These are phyloP conservation scores for Fusarium sp. DNA, from an alignment of 2,329 filamentous ascomycete genomes.

Conservation along the genomic window DNA sequence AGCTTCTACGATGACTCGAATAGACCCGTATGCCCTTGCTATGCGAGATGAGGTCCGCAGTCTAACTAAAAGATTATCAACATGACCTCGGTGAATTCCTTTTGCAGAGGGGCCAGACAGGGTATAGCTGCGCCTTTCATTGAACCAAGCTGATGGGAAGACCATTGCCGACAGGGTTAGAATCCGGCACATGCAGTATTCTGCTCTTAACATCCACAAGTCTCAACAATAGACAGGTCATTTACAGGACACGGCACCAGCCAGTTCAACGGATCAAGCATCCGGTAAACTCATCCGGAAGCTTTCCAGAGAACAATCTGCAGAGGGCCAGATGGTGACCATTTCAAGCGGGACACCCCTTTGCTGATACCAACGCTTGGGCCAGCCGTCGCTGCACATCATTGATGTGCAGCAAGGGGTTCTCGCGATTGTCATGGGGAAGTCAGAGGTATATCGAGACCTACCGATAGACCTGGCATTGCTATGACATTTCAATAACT, in stretches of 20 bases:
- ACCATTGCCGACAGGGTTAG: conserved; percentile 18
- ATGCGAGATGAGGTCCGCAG: conserved; percentile 19
- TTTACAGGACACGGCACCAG: conserved; percentile 15
- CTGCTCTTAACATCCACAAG: background rate
- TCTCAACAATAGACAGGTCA: conserved; percentile 18
- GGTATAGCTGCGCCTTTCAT: conserved; percentile 19
- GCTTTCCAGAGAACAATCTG: conserved; percentile 19
- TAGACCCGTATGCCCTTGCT: conserved; percentile 7
- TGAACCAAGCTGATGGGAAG: conserved; percentile 37
- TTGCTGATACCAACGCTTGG: conserved; percentile 38
- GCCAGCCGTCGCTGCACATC: conserved; percentile 46
- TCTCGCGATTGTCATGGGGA: conserved; percentile 36
- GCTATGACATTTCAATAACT: conserved; percentile 5
- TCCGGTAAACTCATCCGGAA: conserved; percentile 17
- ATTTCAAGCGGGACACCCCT: conserved; percentile 32
- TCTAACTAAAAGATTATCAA: background rate
- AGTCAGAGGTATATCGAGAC: conserved; percentile 23
- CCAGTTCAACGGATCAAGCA: conserved; percentile 21
- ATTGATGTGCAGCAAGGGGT: conserved; percentile 40
- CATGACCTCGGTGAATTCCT: conserved; percentile 19
- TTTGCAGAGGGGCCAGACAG: conserved; percentile 2
- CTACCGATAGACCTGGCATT: background rate
- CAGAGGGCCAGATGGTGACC: conserved; percentile 31
- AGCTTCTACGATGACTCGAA: conserved; percentile 11
- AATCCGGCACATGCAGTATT: background rate